Base-by-base conservation (phyloP, 139 green algal species). In the Chlorella sorokiniana region DNA sequence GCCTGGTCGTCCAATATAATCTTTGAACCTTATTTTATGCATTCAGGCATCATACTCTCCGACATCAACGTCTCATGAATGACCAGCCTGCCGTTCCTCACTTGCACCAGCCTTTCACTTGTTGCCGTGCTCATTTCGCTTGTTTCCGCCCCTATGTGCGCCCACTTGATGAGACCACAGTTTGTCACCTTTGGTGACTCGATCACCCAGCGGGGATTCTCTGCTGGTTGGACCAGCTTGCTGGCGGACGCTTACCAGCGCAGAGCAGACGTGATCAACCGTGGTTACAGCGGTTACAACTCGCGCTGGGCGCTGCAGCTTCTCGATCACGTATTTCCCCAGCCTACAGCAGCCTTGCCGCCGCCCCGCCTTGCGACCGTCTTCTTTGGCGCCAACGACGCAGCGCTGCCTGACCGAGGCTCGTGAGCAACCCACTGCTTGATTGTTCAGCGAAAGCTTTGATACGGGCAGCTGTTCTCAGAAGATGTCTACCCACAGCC, bases 321-420 rank as follows among this genome's bases (percentile, higher is more conserved):
- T 10, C 72, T 96, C 33, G 25, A 79, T 10, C 73, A 82, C 4
- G 56, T 96, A 0, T 92, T 96, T 62, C 89, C 89, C 5, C 5
- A 22, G 8, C 31, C 37, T 23, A 31, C 4, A 40, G 27, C 40
- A 2, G 40, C 40, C 40, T 40, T 29, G 0, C 29, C 40, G 56
- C 56, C 41, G 20, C 59, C 75, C 14, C 29, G 56, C 22, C 86
- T 97, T 29, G 86, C 89, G 14, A 94, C 93, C 0, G 72, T 99
- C 0, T 98, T 93, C 61, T 95, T 99, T 74, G 96, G 96, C 11
- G 96, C 96, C 44, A 99, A 99, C 74, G 96, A 99, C 76, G 93
- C 94, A 7, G 94, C 93, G 4, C 76, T 95, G 42, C 89, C 92
- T 1, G 89, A 92, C 8, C 79, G 90, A 27, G 76, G 80, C 41